Base-by-base conservation (phyloP, 345 rosid genomes). In the Bruguiera parviflora region DNA sequence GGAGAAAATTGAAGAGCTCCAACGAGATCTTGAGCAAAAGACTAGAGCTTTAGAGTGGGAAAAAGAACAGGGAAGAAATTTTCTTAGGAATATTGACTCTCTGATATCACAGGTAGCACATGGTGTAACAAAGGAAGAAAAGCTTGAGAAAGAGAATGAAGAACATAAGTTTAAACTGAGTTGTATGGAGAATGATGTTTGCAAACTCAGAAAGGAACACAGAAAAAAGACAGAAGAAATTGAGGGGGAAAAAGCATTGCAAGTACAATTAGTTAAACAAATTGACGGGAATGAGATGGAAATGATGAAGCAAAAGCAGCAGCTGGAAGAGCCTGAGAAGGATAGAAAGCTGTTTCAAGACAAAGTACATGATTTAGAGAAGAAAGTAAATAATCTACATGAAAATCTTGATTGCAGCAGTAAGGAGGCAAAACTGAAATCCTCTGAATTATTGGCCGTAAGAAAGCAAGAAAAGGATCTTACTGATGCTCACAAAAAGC, bases 401-500 rank as follows among this genome's bases (percentile, higher is more conserved):
- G 62, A 43, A 22, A 73, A 75, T 75, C 76, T 55, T 43, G 49
- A 43, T 43, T 10, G 68, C 56, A 68, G 73, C 65, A 61, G 74
- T 71, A 70, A 73, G 58, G 70, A 31, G 21, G 71, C 21, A 65
- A 71, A 86, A 47, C 70, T 64, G 56, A 88, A 75, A 68, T 65
- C 81, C 58, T 57, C 80, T 21, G 86, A 83, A 61, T 73, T 91
- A 63, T 63, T 69, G 64, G 53, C 66, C 27, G 85, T 80, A 84
- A 82, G 64, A 84, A 82, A 77, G 77, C 88, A 79, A 70, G 73
- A 10, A 58, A 77, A 66, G 47, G 79, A 84, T 47, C 15, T 76
- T 19, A 0, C 65, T 65, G 82, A 68, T 71, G 58, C 69, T 27
- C 88, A 81, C 87, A 89, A 89, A 60, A 87, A 78, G 70, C 70